Evolutionary conservation across 192 early-diverging fungal species (phyloP).

Genomic region (Coemansia sp.): DNA sequence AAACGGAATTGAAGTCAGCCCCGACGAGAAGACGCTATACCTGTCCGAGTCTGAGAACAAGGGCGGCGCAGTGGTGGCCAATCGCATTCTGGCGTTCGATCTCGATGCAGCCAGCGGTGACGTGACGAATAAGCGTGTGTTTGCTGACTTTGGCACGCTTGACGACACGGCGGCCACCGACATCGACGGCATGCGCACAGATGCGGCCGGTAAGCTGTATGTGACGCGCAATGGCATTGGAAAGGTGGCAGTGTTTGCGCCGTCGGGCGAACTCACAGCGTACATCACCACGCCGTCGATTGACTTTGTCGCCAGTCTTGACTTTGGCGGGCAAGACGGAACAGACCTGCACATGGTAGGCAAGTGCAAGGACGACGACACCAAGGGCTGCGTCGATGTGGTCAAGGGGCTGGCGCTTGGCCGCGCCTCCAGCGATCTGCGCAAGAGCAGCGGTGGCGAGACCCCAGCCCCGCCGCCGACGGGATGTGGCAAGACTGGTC

Average conservation of each 20-base stretch:
- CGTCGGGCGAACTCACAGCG: slow-evolving; percentile 34
- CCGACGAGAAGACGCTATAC: slow-evolving; percentile 57
- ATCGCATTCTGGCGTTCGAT: slow-evolving; percentile 52
- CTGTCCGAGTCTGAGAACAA: slow-evolving; percentile 56
- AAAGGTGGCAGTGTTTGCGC: slow-evolving; percentile 53
- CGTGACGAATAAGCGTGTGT: slow-evolving; percentile 22
- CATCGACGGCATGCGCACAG: slow-evolving; percentile 60
- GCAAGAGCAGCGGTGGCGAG: neutral
- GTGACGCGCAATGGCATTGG: slow-evolving; percentile 57
- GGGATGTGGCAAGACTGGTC: slow-evolving; percentile 11
- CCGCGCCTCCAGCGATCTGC: slow-evolving; percentile 21
- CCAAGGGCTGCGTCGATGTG: slow-evolving; percentile 54
- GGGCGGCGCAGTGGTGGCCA: slow-evolving; percentile 42
- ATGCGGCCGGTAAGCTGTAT: slow-evolving; percentile 57
- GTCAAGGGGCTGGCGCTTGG: slow-evolving; percentile 16
- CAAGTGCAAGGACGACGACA: slow-evolving; percentile 38
- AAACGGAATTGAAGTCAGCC: slow-evolving; percentile 61
- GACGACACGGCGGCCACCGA: slow-evolving; percentile 50
- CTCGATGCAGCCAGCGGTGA: slow-evolving; percentile 38
- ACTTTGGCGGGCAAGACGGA: slow-evolving; percentile 54
- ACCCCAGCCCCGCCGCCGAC: neutral
- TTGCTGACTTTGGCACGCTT: slow-evolving; percentile 54
- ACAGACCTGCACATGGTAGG: slow-evolving; percentile 56
- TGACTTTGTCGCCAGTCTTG: slow-evolving; percentile 46
- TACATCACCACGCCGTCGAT: slow-evolving; percentile 33